Base-by-base conservation (phyloP, 2,329 filamentous ascomycete species). In the Paraphoma chrysanthemicola region DNA sequence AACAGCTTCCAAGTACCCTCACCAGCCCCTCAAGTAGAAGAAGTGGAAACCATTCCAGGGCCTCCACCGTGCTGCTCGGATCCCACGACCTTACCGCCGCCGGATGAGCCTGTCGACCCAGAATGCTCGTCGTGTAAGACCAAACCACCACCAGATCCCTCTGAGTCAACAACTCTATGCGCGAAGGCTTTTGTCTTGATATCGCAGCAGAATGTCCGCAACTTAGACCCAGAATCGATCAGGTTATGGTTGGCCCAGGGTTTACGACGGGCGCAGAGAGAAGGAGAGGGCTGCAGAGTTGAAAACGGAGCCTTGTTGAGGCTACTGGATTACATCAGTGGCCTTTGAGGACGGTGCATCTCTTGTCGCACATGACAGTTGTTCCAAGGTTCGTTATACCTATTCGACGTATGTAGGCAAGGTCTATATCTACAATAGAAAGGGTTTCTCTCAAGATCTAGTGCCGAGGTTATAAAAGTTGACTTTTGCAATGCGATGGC, bases 241-340 rank as follows among this genome's bases (percentile, higher is more conserved):
- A 56, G 72, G 16, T 16, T 67, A 49, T 75, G 72, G 72, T 39
- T 76, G 53, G 69, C 64, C 4, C 66, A 71, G 54, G 73, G 73
- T 6, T 64, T 70, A 48, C 33, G 72, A 18, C 31, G 71, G 2
- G 72, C 72, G 44, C 51, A 61, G 50, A 56, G 65, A 17, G 57
- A 64, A 42, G 71, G 72, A 0, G 72, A 76, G 52, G 73, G 73
- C 12, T 76, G 73, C 53, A 59, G 72, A 17, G 72, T 76, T 3
- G 73, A 76, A 53, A 74, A 76, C 61, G 67, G 69, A 7, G 68
- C 66, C 12, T 58, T 76, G 59, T 57, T 73, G 58, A 49, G 69
- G 9, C 58, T 76, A 62, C 58, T 76, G 57, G 72, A 75, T 64
- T 73, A 69, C 54, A 76, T 76, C 16, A 75, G 73, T 63, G 69